Conservation (phyloP, 805 yeast genomes). For the Candida loeiensis region DNA sequence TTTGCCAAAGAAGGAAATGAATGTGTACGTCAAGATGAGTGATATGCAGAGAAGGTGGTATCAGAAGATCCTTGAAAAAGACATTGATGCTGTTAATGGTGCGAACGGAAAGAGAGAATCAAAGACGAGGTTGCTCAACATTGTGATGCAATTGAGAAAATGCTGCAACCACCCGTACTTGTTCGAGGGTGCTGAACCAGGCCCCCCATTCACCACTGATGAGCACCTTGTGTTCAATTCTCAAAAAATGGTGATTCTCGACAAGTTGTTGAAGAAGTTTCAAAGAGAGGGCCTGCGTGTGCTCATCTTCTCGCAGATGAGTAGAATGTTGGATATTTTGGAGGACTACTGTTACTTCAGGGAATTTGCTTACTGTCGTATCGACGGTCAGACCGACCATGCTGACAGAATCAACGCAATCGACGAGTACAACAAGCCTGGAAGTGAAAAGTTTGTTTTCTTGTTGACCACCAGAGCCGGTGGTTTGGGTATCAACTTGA, state of each 20-base stretch:
- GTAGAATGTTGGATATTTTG: conserved; percentile 72
- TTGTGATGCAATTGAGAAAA: conserved; percentile 81
- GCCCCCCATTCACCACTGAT: conserved; percentile 84
- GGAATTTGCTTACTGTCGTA: conserved; percentile 68
- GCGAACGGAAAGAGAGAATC: conserved; percentile 71
- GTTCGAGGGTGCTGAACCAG: conserved; percentile 87
- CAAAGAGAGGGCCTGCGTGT: conserved; percentile 73
- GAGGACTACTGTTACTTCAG: conserved; percentile 77
- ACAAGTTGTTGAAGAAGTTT: conserved; percentile 58
- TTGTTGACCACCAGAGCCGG: conserved; percentile 84
- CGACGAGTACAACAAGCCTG: conserved; percentile 78
- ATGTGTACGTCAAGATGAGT: conserved; percentile 70
- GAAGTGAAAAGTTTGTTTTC: conserved; percentile 67
- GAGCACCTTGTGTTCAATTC: conserved; percentile 76
- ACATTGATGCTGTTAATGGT: conserved; percentile 83
- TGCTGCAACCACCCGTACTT: conserved; percentile 84
- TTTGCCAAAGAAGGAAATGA: conserved; percentile 70
- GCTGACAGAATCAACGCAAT: conserved; percentile 70
- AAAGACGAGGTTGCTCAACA: conserved; percentile 70
- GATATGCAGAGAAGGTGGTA: conserved; percentile 81
- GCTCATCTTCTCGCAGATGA: conserved; percentile 79
- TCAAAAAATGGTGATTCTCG: conserved; percentile 68
- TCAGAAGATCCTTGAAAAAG: conserved; percentile 71
- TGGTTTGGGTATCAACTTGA: conserved; percentile 81
- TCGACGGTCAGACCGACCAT: conserved; percentile 82